Conservation (phyloP, 2,329 filamentous ascomycete species). For the Aureobasidium melanogenum region DNA sequence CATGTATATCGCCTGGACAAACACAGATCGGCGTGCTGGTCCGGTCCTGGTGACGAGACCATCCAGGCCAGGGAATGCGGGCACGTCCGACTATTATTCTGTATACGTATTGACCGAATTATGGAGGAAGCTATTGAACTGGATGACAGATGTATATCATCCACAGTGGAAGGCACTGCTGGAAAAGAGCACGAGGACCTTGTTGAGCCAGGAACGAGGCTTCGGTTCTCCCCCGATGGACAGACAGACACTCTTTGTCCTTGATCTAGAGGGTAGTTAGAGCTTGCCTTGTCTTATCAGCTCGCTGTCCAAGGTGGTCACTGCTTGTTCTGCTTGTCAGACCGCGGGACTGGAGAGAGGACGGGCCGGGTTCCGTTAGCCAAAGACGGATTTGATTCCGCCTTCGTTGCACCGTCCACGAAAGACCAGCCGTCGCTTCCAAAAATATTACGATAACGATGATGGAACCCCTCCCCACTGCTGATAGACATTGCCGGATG, state of each 20-base stretch:
- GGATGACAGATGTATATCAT: neutral
- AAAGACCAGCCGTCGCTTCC: neutral
- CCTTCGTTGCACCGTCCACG: neutral
- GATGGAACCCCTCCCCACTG: neutral
- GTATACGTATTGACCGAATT: neutral
- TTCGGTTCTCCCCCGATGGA: too few relatives aligned
- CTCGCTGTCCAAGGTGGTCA: too few relatives aligned
- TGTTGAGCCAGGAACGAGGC: too few relatives aligned
- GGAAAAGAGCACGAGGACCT: too few relatives aligned
- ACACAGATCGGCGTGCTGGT: too few relatives aligned
- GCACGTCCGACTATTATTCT: neutral
- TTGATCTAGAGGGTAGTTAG: too few relatives aligned
- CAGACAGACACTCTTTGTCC: too few relatives aligned
- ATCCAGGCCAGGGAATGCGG: neutral
- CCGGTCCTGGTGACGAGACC: neutral
- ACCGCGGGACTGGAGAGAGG: neutral
- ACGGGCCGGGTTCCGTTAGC: slow-evolving; percentile 3
- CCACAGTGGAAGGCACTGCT: neutral
- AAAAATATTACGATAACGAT: neutral
- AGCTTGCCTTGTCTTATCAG: too few relatives aligned
- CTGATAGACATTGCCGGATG: neutral
- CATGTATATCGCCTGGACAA: neutral
- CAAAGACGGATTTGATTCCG: slow-evolving; percentile 1
- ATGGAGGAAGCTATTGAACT: neutral
- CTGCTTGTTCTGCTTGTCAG: too few relatives aligned